phyloP scores from a whole-genome alignment of 495 filamentous ascomycete species.

The Neurospora terricola region DNA sequence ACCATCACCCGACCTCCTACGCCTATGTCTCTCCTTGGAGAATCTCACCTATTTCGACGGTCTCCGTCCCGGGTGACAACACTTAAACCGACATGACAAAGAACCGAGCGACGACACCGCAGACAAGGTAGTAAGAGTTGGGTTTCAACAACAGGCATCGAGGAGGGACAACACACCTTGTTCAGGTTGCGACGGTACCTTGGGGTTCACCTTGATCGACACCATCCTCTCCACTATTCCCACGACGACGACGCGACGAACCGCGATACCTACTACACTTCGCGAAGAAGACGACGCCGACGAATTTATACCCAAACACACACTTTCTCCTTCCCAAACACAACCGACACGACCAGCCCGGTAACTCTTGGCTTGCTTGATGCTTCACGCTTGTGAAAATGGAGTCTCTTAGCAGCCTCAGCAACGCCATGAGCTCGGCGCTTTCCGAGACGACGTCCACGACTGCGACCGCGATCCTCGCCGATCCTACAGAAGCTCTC shows the following conservation, averaged over 20 bases:
- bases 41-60: background rate
- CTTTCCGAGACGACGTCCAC: background rate
- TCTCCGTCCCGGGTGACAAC: background rate
- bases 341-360: background rate
- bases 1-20: background rate
- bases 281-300: background rate
- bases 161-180: background rate
- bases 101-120: background rate
- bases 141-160: background rate
- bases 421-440: background rate
- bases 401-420: background rate
- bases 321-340: background rate
- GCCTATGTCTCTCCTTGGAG: background rate
- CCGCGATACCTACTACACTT: background rate
- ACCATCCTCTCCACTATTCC: background rate
- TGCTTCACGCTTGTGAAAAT: background rate
- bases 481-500: slow-evolving; percentile 12
- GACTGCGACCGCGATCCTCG: slow-evolving; percentile 2
- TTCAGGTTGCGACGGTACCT: background rate
- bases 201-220: background rate
- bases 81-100: background rate
- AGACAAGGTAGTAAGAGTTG: background rate
- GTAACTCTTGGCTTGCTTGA: background rate
- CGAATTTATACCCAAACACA: background rate
- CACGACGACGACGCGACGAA: background rate